Evolutionary conservation across 2,329 filamentous ascomycete genomes (phyloP).

Genomic region (Dothideomycetidae sp.): DNA sequence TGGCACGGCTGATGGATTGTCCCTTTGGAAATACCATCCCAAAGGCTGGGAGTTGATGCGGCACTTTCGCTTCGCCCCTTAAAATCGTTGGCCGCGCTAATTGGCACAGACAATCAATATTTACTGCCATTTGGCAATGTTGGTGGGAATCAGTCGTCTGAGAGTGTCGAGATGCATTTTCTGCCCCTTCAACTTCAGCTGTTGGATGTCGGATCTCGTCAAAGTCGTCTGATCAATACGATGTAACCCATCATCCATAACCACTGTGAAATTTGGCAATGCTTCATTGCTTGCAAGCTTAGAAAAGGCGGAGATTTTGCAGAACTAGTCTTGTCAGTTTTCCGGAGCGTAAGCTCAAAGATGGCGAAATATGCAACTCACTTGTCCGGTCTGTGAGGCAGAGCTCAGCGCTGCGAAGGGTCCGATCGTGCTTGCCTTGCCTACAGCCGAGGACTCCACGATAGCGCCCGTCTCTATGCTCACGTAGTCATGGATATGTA

Average conservation of each 20-base stretch:
- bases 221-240: conserved; percentile 27
- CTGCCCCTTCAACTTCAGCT: conserved; percentile 21
- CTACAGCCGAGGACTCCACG: conserved; percentile 23
- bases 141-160: conserved; percentile 22
- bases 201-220: conserved; percentile 17
- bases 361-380: too few relatives aligned
- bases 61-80: conserved; percentile 26
- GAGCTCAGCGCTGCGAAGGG: conserved; percentile 20
- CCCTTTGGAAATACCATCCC: conserved; percentile 29
- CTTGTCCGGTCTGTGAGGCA: conserved; percentile 32
- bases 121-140: conserved; percentile 22
- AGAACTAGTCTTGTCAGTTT: conserved; percentile 22
- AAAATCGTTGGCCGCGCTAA: too few relatives aligned
- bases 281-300: conserved; percentile 24
- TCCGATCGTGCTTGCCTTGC: conserved; percentile 19
- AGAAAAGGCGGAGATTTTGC: conserved; percentile 29
- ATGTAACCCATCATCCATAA: conserved; percentile 26
- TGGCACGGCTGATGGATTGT: conserved; percentile 26
- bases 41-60: conserved; percentile 28
- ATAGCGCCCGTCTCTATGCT: conserved; percentile 30
- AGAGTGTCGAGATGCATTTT: conserved; percentile 21
- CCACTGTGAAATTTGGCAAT: conserved; percentile 32
- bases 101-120: conserved; percentile 4
- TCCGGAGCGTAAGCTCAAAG: too few relatives aligned
- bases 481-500: conserved; percentile 28